A percentile compares a stretch with the other conserved stretches of the same genome.
phyloP scores from a whole-genome alignment of 495 filamentous ascomycete species.

The Cenococcum geophilum region DNA sequence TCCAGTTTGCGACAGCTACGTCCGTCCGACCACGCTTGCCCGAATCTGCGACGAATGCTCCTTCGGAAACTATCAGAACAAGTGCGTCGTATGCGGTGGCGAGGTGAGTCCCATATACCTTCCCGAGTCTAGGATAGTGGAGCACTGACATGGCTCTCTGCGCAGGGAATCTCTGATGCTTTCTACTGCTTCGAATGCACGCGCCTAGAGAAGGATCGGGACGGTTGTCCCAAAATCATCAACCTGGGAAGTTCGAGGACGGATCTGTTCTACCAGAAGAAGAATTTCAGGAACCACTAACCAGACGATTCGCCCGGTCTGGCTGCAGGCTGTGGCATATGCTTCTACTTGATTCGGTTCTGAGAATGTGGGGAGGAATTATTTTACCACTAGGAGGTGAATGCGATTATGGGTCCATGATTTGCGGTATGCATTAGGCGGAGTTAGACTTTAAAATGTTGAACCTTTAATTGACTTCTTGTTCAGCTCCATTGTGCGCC shows the following conservation, averaged over 20 bases:
- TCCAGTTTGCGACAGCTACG: constrained; percentile 97
- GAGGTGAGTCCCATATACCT: constrained; percentile 44
- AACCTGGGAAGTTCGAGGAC: constrained; percentile 93
- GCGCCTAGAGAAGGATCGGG: constrained; percentile 90
- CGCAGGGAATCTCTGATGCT: constrained; percentile 84
- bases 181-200: constrained; percentile 99
- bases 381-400: neutral
- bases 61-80: constrained; percentile 99
- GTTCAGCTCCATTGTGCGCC: neutral
- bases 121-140: constrained; percentile 1
- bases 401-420: neutral
- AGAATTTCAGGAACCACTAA: constrained; percentile 67
- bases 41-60: constrained; percentile 99
- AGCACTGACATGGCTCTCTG: neutral
- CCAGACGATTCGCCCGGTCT: neutral
- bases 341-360: neutral
- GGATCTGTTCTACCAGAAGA: constrained; percentile 85
- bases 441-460: constrained; percentile 1
- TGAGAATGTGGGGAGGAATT: neutral
- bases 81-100: constrained; percentile 97
- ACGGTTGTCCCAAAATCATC: constrained; percentile 99
- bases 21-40: constrained; percentile 92
- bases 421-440: neutral
- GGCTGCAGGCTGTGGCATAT: neutral
- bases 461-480: constrained; percentile 1